A percentile compares a stretch with the other conserved stretches of the same genome.
Conservation (phyloP, 495 filamentous ascomycete species). For the Penicillium robsamsonii region DNA sequence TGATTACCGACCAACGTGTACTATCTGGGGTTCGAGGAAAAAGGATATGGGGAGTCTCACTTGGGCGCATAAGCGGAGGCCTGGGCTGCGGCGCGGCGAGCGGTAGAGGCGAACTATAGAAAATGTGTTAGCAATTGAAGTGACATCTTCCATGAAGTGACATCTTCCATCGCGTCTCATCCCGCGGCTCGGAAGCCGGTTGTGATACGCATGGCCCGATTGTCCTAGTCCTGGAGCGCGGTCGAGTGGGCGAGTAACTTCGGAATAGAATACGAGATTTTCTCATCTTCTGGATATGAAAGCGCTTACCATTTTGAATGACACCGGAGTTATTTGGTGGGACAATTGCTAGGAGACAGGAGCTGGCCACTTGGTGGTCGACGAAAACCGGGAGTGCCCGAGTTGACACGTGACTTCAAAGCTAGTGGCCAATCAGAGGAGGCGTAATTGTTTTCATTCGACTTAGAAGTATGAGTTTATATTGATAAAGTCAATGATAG, state of each 20-base stretch:
- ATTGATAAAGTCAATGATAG: not conserved
- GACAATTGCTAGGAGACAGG: slow-evolving; percentile 33
- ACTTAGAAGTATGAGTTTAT: slow-evolving; percentile 1
- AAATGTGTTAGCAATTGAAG: slow-evolving; percentile 26
- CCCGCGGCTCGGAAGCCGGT: slow-evolving; percentile 11
- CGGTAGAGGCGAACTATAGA: slow-evolving; percentile 42
- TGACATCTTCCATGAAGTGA: not conserved
- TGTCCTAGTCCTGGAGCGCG: not conserved
- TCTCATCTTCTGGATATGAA: not conserved
- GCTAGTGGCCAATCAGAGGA: slow-evolving; percentile 31
- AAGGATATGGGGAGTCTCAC: slow-evolving; percentile 32
- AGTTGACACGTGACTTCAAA: slow-evolving; percentile 5
- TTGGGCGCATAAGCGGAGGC: slow-evolving; percentile 43
- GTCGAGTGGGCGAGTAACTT: not conserved
- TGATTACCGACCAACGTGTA: not conserved
- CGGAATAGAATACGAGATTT: not conserved
- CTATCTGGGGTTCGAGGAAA: not conserved
- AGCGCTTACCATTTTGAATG: slow-evolving; percentile 2
- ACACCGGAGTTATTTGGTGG: slow-evolving; percentile 24
- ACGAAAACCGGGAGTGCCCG: slow-evolving; percentile 44
- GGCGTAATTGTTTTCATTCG: slow-evolving; percentile 4
- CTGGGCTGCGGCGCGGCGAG: slow-evolving; percentile 45
- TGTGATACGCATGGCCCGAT: slow-evolving; percentile 10
- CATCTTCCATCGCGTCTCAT: slow-evolving; percentile 8
- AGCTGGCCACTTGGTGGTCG: slow-evolving; percentile 30